A percentile compares a stretch with the other conserved stretches of the same genome.
These are phyloP conservation scores for Solanum etuberosum DNA, from an alignment of 257 asterid genomes.

Conservation along the genomic window DNA sequence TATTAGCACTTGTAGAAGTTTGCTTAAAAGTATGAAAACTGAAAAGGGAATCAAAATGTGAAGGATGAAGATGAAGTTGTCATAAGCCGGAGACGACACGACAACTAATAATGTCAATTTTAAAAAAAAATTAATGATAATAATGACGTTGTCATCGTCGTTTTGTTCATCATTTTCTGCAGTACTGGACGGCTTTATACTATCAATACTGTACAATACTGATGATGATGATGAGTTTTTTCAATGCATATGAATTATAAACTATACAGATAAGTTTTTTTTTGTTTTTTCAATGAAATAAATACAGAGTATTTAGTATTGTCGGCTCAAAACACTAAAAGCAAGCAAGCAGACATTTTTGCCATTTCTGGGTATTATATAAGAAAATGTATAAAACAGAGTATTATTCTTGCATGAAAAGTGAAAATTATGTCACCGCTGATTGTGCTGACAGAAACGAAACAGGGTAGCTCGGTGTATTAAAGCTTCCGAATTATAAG, in stretches of 20 bases:
- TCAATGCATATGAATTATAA: not conserved
- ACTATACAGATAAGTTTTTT: not conserved
- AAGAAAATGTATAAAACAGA: not conserved
- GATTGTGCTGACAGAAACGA: not conserved
- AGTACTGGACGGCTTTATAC: not conserved
- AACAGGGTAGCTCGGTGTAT: not conserved
- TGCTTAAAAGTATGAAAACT: not conserved
- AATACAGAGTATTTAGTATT: not conserved
- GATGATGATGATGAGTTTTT: not conserved
- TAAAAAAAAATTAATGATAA: not conserved
- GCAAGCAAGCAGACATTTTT: not conserved
- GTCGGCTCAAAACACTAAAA: not conserved
- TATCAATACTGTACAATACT: too few relatives aligned
- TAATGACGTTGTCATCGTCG: not conserved
- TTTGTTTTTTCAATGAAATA: not conserved
- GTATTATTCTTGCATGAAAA: not conserved
- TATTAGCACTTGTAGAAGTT: not conserved
- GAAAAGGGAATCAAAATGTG: not conserved
- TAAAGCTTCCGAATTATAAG: too few relatives aligned
- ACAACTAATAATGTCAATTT: not conserved
- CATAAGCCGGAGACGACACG: not conserved
- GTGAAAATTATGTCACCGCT: not conserved
- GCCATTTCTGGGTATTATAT: not conserved
- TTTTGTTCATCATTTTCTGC: not conserved
- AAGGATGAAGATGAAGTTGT: not conserved